phyloP scores from a whole-genome alignment of 768 basidiomycete species.

The Rhizopogon salebrosus region DNA sequence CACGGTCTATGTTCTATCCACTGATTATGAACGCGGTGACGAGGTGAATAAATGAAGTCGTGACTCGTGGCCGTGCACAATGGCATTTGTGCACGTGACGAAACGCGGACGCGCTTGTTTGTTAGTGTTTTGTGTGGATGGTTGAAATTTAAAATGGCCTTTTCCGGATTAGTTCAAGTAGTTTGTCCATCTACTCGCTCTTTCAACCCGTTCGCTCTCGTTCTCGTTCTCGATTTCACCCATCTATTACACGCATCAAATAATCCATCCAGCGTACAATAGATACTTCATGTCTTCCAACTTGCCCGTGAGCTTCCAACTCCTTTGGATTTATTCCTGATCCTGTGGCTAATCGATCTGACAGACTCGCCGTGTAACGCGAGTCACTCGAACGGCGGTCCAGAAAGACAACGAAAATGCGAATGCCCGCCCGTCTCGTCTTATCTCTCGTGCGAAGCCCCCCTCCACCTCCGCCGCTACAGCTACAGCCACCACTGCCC shows the following conservation, averaged over 20 bases:
- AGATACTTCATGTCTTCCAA: conserved; percentile 33
- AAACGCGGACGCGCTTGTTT: conserved; percentile 35
- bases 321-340: not conserved
- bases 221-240: conserved; percentile 6
- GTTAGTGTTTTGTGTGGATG: conserved; percentile 29
- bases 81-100: conserved; percentile 24
- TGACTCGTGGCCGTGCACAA: not conserved
- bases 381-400: conserved; percentile 46
- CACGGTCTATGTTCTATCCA: not conserved
- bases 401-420: conserved; percentile 68
- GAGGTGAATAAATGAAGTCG: not conserved
- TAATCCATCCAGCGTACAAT: not conserved
- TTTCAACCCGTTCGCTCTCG: conserved; percentile 3
- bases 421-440: conserved; percentile 55
- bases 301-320: conserved; percentile 35
- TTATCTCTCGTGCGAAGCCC: conserved; percentile 57
- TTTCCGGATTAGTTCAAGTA: conserved; percentile 15
- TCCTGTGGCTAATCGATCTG: not conserved
- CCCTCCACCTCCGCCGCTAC: conserved; percentile 32
- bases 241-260: conserved; percentile 6
- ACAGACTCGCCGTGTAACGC: conserved; percentile 63
- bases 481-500: conserved; percentile 26
- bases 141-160: conserved; percentile 28
- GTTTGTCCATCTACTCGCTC: conserved; percentile 4
- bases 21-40: not conserved